A percentile compares a stretch with the other conserved stretches of the same genome.
phyloP scores from a whole-genome alignment of 192 early-diverging fungal genomes.

The Spizellomyces punctatus region DNA sequence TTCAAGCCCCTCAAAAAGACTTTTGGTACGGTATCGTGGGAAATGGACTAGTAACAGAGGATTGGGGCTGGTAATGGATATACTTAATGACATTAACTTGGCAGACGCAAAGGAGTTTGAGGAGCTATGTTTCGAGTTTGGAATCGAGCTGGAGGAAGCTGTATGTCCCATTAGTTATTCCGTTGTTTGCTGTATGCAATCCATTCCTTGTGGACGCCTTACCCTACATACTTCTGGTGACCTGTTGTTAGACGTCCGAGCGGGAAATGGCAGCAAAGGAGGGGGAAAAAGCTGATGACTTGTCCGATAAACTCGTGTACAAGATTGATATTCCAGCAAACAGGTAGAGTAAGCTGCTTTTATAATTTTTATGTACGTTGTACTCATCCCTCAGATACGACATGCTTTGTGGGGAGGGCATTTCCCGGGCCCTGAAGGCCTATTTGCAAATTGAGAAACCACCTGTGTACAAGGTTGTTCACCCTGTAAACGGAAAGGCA shows the following conservation, averaged over 20 bases:
- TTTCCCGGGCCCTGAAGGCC: slow-evolving; percentile 83
- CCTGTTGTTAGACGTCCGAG: slow-evolving; percentile 57
- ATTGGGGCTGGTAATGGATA: too few species aligned
- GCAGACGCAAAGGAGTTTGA: slow-evolving; percentile 84
- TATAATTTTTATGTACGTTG: neutral
- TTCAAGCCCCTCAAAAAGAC: slow-evolving; percentile 77
- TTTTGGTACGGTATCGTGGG: slow-evolving; percentile 59
- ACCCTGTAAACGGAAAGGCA: slow-evolving; percentile 55
- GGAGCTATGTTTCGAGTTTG: slow-evolving; percentile 98
- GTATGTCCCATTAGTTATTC: slow-evolving; percentile 44
- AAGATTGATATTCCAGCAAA: slow-evolving; percentile 99
- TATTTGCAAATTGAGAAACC: slow-evolving; percentile 75
- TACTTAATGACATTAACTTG: neutral
- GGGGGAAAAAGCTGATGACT: slow-evolving; percentile 51
- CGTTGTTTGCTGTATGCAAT: too few species aligned
- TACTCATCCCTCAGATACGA: slow-evolving; percentile 72
- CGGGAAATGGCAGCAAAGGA: slow-evolving; percentile 76
- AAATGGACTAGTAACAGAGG: too few species aligned
- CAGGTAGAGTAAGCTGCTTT: slow-evolving; percentile 28
- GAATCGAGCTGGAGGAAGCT: slow-evolving; percentile 98
- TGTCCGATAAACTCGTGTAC: slow-evolving; percentile 80
- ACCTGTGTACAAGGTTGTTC: slow-evolving; percentile 66
- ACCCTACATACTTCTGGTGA: too few species aligned
- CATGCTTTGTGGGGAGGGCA: slow-evolving; percentile 94
- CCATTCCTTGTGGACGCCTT: too few species aligned